Base-by-base conservation (phyloP, 163 green algal genomes). In the Scenedesmus sp. region DNA sequence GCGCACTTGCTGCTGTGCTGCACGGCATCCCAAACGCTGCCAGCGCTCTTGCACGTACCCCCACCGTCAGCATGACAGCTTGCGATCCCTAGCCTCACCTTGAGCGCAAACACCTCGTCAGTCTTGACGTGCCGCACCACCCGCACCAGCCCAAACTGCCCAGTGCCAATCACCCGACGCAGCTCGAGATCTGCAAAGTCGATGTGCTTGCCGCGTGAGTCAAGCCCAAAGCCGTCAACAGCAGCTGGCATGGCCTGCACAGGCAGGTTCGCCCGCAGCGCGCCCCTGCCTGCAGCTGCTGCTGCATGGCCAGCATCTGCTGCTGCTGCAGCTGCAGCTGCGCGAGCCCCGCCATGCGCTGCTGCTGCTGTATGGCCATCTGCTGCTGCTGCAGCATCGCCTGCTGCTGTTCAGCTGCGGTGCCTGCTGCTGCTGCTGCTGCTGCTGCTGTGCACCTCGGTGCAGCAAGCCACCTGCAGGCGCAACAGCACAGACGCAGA, bases 141-240 rank as follows among this genome's bases (percentile, higher is more conserved):
- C 15, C 95, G 91, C 53, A 98, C 96, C 72, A 95, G 85, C 0
- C 96, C 96, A 93, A 97, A 98, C 91, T 97, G 94, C 0, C 96
- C 96, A 0, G 95, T 96, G 84, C 96, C 96, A 24, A 98, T 92
- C 46, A 97, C 95, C 18, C 95, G 90, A 68, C 96, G 91, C 83
- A 95, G 91, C 92, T 97, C 93, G 80, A 98, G 90, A 91, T 98
- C 95, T 3, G 83, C 68, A 73, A 97, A 97, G 43, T 92, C 79
- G 22, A 98, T 89, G 9, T 20, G 30, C 7, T 26, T 76, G 65
- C 65, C 65, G 30, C 6, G 30, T 3, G 65, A 76, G 30, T 76
- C 65, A 15, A 76, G 65, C 65, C 65, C 42, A 15, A 40, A 49
- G 22, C 43, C 81, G 37, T 46, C 81, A 86, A 65, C 40, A 49